Conservation (phyloP, 106 monocot genomes). For the Dendrobium catenatum region DNA sequence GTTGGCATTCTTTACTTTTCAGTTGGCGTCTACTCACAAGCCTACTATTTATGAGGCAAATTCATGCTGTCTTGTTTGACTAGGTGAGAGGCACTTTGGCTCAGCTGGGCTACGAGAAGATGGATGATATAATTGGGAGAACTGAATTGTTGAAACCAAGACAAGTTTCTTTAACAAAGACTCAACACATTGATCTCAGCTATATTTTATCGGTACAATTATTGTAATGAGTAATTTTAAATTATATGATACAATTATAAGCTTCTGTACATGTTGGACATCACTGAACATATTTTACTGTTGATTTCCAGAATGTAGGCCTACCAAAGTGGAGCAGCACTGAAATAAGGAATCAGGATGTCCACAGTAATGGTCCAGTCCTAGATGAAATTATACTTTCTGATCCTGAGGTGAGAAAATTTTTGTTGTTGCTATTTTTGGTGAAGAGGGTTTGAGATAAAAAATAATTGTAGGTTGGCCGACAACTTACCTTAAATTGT, state of each 20-base stretch:
- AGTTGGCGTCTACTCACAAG: not conserved
- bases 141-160: constrained; percentile 72
- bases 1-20: not conserved
- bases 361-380: constrained; percentile 86
- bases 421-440: not conserved
- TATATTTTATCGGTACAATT: constrained; percentile 73
- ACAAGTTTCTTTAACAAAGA: constrained; percentile 73
- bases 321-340: constrained; percentile 82
- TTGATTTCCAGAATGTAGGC: constrained; percentile 53
- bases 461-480: no score
- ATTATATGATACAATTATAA: no score
- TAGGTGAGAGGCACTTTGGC: constrained; percentile 92
- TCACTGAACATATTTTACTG: not conserved
- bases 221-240: not conserved
- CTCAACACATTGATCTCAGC: constrained; percentile 79
- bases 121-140: constrained; percentile 96
- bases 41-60: not conserved
- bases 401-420: constrained; percentile 64
- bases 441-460: no score
- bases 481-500: no score
- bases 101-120: constrained; percentile 81
- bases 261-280: not conserved
- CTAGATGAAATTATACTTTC: constrained; percentile 89
- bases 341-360: constrained; percentile 75
- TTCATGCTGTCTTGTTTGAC: constrained; percentile 1